Conservation (phyloP, 176 grass and related monocot genomes). For the Poa annua region DNA sequence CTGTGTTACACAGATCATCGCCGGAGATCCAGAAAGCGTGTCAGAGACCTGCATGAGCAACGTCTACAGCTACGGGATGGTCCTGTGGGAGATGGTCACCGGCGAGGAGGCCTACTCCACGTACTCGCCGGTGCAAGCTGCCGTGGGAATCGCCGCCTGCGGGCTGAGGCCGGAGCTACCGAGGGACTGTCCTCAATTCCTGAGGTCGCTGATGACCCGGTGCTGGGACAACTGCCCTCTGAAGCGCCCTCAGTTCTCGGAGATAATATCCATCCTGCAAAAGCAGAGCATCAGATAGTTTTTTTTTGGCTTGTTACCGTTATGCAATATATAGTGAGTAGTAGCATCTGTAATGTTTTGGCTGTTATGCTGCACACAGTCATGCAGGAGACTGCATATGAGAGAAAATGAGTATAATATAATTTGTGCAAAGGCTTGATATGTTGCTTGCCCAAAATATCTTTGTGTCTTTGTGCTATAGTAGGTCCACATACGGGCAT, state of each 20-base stretch:
- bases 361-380: slow-evolving; percentile 40
- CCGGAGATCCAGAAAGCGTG: slow-evolving; percentile 87
- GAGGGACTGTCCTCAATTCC: slow-evolving; percentile 72
- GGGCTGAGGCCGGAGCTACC: slow-evolving; percentile 94
- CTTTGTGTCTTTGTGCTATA: background rate
- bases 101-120: slow-evolving; percentile 95
- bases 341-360: slow-evolving; percentile 48
- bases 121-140: slow-evolving; percentile 94
- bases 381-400: slow-evolving; percentile 57
- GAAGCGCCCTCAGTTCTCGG: slow-evolving; percentile 87
- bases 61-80: slow-evolving; percentile 94
- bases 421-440: slow-evolving; percentile 64
- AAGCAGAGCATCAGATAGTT: slow-evolving; percentile 80
- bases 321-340: slow-evolving; percentile 43
- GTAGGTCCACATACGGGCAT: too few species aligned
- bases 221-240: slow-evolving; percentile 86
- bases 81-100: slow-evolving; percentile 88
- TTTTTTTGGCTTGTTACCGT: background rate
- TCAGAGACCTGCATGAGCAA: slow-evolving; percentile 97
- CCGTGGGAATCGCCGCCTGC: slow-evolving; percentile 88
- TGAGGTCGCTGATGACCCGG: slow-evolving; percentile 80
- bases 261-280: slow-evolving; percentile 75
- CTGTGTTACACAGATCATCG: slow-evolving; percentile 67
- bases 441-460: slow-evolving; percentile 30
- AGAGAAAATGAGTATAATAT: slow-evolving; percentile 58